Base-by-base conservation (phyloP, 352 stramenopile genomes). In the Globisporangium nunn region DNA sequence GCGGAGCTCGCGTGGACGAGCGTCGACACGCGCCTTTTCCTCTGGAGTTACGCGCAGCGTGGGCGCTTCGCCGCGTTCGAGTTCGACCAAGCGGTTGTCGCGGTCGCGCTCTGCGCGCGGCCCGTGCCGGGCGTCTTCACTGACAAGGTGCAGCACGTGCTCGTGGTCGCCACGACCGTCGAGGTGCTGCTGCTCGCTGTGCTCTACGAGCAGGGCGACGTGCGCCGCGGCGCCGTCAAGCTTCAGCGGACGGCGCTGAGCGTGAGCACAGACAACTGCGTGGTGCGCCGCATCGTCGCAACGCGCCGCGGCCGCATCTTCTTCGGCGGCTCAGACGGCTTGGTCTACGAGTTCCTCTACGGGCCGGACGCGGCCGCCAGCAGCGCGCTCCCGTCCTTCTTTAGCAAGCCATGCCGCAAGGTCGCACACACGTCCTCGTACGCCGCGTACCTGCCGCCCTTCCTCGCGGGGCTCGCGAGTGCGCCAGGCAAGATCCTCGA, bases 251-350 rank as follows among this genome's bases (percentile, higher is more conserved):
- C 91, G 15, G 91, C 95, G 57, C 93, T 97, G 43, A 87, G 81
- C 43, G 73, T 98, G 10, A 95, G 85, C 33, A 98, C 95, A 4
- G 95, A 99, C 74, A 93, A 93, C 62, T 88, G 97, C 50, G 88
- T 96, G 7, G 91, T 98, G 50, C 77, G 93, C 7, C 87, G 83
- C 37, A 94, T 98, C 55, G 74, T 75, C 29, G 91, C 87, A 0
- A 96, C 90, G 31, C 70, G 72, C 31, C 73, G 66, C 39, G 96
- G 96, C 4, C 79, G 96, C 35, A 93, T 98, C 63, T 98, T 99
- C 67, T 95, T 99, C 68, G 96, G 92, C 28, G 96, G 96, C 29
- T 96, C 91, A 52, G 96, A 99, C 71, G 95, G 95, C 53, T 86
- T 84, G 54, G 61, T 99, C 10, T 98, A 98, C 68, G 96, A 98